These are phyloP conservation scores for Paramyrothecium sp. DNA, from an alignment of 2,329 filamentous ascomycete genomes.

Conservation along the genomic window DNA sequence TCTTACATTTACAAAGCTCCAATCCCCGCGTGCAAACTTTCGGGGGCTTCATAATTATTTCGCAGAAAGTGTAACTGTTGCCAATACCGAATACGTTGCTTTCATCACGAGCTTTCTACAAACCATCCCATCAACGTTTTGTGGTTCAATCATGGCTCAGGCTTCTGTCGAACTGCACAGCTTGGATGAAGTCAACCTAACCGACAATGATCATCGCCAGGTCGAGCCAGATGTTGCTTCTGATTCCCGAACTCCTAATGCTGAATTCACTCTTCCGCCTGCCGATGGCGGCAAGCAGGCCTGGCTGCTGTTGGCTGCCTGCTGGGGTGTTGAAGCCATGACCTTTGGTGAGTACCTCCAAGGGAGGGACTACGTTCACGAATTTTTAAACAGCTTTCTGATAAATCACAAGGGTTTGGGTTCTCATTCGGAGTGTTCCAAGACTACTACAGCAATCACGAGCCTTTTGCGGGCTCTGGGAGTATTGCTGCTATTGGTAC, in stretches of 20 bases:
- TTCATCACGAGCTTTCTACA: too few species aligned
- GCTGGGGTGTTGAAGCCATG: constrained; percentile 17
- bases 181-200: background rate
- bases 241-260: background rate
- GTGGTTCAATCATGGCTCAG: background rate
- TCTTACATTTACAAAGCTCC: background rate
- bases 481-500: constrained; percentile 57
- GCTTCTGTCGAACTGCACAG: background rate
- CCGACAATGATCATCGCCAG: background rate
- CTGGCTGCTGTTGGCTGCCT: constrained; percentile 26
- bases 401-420: constrained; percentile 49
- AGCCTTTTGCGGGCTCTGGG: constrained; percentile 49
- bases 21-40: background rate
- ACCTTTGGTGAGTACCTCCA: background rate
- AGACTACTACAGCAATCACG: constrained; percentile 58
- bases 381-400: background rate
- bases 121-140: too few species aligned
- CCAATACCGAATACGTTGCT: too few species aligned
- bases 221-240: background rate
- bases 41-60: background rate
- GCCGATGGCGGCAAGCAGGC: constrained; percentile 35
- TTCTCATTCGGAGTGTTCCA: constrained; percentile 67
- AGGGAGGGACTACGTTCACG: background rate
- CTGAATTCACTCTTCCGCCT: constrained; percentile 24
- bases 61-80: too few species aligned